phyloP scores from a whole-genome alignment of 2,329 filamentous ascomycete species.

The Penicillium sclerotigenum region DNA sequence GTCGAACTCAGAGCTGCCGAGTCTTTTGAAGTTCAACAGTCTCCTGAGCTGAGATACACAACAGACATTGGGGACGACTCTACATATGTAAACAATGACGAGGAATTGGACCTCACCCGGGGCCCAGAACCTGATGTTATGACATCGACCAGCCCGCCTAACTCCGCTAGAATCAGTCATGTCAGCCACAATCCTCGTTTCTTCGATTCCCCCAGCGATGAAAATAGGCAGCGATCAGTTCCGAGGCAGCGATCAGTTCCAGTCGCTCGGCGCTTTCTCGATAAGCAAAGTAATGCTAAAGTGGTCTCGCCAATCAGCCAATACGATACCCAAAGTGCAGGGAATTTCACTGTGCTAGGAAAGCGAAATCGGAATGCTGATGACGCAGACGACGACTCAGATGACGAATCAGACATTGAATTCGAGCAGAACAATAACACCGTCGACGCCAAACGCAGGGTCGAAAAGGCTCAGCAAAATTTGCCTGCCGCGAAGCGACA shows the following conservation, averaged over 20 bases:
- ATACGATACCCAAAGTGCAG: slow-evolving; percentile 20
- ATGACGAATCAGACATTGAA: slow-evolving; percentile 18
- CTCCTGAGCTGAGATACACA: neutral
- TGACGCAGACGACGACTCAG: slow-evolving; percentile 38
- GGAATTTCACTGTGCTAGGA: slow-evolving; percentile 8
- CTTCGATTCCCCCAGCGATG: slow-evolving; percentile 1
- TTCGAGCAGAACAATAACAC: slow-evolving; percentile 44
- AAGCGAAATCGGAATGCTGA: slow-evolving; percentile 8
- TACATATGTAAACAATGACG: slow-evolving; percentile 11
- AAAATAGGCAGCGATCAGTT: neutral
- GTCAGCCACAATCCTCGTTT: slow-evolving; percentile 16
- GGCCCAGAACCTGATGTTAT: neutral
- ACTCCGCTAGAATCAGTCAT: slow-evolving; percentile 17
- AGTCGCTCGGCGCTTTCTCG: slow-evolving; percentile 28
- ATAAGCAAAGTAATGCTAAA: slow-evolving; percentile 34
- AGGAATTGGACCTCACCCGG: slow-evolving; percentile 9
- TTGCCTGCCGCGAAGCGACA: slow-evolving; percentile 8
- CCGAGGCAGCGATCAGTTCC: neutral
- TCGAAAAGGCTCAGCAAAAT: slow-evolving; percentile 25
- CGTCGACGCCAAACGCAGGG: slow-evolving; percentile 32
- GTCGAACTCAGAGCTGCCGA: neutral
- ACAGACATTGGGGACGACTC: slow-evolving; percentile 5
- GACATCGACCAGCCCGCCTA: slow-evolving; percentile 17
- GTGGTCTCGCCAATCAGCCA: slow-evolving; percentile 37
- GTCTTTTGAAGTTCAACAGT: slow-evolving; percentile 4